These are phyloP conservation scores for Podospora comata DNA, from an alignment of 495 filamentous ascomycete species.

Conservation along the genomic window DNA sequence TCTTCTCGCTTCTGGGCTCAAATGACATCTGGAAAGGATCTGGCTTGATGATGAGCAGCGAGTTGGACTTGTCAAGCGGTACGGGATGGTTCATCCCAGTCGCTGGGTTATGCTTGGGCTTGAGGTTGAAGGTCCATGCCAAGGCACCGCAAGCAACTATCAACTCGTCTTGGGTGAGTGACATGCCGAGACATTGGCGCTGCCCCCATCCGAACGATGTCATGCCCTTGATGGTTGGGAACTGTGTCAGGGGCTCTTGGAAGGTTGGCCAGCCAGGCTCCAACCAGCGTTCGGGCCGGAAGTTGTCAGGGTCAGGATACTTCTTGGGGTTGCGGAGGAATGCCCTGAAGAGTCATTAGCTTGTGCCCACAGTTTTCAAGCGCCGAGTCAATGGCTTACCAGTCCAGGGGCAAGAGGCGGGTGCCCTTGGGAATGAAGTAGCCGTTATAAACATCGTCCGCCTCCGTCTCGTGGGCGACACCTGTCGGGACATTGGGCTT, in stretches of 20 bases:
- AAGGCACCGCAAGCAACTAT: constrained; percentile 45
- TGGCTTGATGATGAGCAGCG: constrained; percentile 43
- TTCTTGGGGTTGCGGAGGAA: constrained; percentile 42
- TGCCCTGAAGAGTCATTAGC: constrained; percentile 12
- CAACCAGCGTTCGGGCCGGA: constrained; percentile 51
- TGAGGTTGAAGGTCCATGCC: constrained; percentile 50
- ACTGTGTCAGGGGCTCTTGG: constrained; percentile 44
- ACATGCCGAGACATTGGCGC: constrained; percentile 56
- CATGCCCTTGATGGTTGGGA: constrained; percentile 45
- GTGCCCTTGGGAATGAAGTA: constrained; percentile 46
- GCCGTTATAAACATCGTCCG: constrained; percentile 44
- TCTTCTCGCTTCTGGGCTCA: constrained; percentile 36
- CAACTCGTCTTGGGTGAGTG: constrained; percentile 45
- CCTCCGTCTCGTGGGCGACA: constrained; percentile 44
- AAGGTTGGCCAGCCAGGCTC: constrained; percentile 53
- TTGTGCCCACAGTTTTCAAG: neutral
- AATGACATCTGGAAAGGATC: constrained; percentile 43
- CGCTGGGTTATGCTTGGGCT: constrained; percentile 33
- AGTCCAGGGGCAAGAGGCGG: constrained; percentile 51
- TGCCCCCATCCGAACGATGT: constrained; percentile 59
- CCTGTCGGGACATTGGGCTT: constrained; percentile 45
- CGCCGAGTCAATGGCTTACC: neutral
- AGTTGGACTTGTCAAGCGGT: constrained; percentile 42
- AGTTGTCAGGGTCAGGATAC: constrained; percentile 50
- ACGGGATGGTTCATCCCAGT: constrained; percentile 37